Percentiles rank a stretch among this genome's conserved stretches.
phyloP scores from a whole-genome alignment of 2,329 filamentous ascomycete genomes.

The Cercospora sojina region DNA sequence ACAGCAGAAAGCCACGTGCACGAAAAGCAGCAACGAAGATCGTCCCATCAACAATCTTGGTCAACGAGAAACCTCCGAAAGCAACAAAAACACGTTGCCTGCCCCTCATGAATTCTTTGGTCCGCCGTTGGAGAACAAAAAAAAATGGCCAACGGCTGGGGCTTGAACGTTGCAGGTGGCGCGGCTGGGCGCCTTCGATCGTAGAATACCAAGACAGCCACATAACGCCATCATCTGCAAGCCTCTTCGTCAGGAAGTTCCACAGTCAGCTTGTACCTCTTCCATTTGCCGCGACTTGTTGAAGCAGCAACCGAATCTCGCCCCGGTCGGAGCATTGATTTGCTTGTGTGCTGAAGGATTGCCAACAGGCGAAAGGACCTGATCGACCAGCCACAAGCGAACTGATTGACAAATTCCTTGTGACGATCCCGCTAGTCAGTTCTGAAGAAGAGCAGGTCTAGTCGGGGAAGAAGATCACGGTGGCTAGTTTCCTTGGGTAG shows the following conservation, averaged over 20 bases:
- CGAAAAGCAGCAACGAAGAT: background rate
- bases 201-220: background rate
- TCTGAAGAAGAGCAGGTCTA: background rate
- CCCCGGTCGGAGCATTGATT: background rate
- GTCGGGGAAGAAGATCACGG: background rate
- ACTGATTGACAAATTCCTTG: background rate
- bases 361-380: background rate
- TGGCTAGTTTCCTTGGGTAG: background rate
- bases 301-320: background rate
- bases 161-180: background rate
- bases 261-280: background rate
- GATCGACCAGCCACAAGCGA: background rate
- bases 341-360: background rate
- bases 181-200: background rate
- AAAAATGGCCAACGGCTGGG: background rate
- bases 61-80: background rate
- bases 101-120: background rate
- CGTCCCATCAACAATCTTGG: background rate
- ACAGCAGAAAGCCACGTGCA: background rate
- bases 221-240: background rate
- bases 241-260: background rate
- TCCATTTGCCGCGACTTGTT: background rate
- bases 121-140: background rate
- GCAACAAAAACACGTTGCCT: background rate
- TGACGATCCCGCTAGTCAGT: background rate